Base-by-base conservation (phyloP, 83 land plant species). In the Diphasiastrum complanatum region DNA sequence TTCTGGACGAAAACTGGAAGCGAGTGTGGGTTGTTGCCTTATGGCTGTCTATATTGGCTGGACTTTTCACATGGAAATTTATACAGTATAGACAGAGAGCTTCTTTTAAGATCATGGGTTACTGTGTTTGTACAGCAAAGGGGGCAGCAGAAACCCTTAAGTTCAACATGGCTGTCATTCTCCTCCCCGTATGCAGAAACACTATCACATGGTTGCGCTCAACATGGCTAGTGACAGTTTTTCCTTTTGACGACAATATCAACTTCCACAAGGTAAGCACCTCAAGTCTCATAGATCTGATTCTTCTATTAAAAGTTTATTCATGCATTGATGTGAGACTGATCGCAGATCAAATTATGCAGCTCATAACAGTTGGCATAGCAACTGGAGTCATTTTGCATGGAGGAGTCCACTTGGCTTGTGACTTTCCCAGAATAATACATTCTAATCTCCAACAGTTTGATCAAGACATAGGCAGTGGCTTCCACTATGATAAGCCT, bases 131-230 rank as follows among this genome's bases (percentile, higher is more conserved):
- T 52, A 28, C 77, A 29, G 95, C 95, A 55, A 89, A 89, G 51
- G 95, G 87, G 19, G 80, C 91, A 0, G 90, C 81, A 3, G 96
- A 89, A 73, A 78, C 85, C 1, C 64, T 85, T 33, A 89, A 89
- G 65, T 60, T 85, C 43, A 85, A 89, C 59, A 82, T 89, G 87
- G 84, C 90, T 31, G 70, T 89, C 8, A 74, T 89, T 33, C 85
- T 89, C 37, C n/a, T 89, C 2, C 90, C 87, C n/a, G 85, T 89
- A 10, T 89, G 87, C 37, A 64, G 96, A 47, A 78, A 84, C 56
- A 82, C 83, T 0, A 78, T 89, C 16, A 89, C 90, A 0, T 73
- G 57, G 69, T 75, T 89, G 2, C 70, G 90, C 46, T 78, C 82
- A 26, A 78, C 90, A 2, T 68, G 55, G 35, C 77, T 81, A 26